Conservation (phyloP, 805 yeast species). For the Yamadazyma scolyti region DNA sequence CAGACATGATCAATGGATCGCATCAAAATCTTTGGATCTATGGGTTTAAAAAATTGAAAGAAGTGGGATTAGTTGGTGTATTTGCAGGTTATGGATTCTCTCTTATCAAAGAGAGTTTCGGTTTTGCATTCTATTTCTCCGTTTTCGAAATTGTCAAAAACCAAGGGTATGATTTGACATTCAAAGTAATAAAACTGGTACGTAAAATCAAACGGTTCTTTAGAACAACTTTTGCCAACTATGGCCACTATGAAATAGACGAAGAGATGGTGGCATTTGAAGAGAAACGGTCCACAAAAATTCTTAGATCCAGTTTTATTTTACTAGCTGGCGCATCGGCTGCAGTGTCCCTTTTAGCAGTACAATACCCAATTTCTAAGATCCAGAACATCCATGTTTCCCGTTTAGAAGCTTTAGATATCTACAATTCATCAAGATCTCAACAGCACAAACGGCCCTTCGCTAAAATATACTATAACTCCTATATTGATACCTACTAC, state of each 20-base stretch:
- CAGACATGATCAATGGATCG: slow-evolving; percentile 64
- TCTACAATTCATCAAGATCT: slow-evolving; percentile 38
- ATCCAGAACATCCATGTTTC: slow-evolving; percentile 77
- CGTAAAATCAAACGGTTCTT: slow-evolving; percentile 33
- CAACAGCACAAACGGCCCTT: slow-evolving; percentile 26
- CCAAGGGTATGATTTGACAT: slow-evolving; percentile 50
- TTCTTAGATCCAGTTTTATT: slow-evolving; percentile 65
- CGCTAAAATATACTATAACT: slow-evolving; percentile 59
- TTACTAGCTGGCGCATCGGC: slow-evolving; percentile 87
- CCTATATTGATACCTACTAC: slow-evolving; percentile 71
- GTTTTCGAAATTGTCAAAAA: slow-evolving; percentile 79
- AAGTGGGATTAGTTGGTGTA: slow-evolving; percentile 78
- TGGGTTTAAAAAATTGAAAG: slow-evolving; percentile 61
- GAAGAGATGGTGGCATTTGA: slow-evolving; percentile 24
- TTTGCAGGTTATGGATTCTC: slow-evolving; percentile 87
- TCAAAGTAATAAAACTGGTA: slow-evolving; percentile 42
- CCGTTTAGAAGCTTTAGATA: slow-evolving; percentile 76
- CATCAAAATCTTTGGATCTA: slow-evolving; percentile 76
- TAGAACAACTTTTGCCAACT: slow-evolving; percentile 10
- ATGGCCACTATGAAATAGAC: slow-evolving; percentile 16
- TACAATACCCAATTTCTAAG: slow-evolving; percentile 80
- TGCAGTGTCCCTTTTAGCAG: slow-evolving; percentile 67
- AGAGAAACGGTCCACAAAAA: slow-evolving; percentile 38
- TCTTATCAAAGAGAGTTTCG: slow-evolving; percentile 71
- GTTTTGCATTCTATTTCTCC: slow-evolving; percentile 81